phyloP scores from a whole-genome alignment of 768 basidiomycete species.

The Gyrodon lividus region DNA sequence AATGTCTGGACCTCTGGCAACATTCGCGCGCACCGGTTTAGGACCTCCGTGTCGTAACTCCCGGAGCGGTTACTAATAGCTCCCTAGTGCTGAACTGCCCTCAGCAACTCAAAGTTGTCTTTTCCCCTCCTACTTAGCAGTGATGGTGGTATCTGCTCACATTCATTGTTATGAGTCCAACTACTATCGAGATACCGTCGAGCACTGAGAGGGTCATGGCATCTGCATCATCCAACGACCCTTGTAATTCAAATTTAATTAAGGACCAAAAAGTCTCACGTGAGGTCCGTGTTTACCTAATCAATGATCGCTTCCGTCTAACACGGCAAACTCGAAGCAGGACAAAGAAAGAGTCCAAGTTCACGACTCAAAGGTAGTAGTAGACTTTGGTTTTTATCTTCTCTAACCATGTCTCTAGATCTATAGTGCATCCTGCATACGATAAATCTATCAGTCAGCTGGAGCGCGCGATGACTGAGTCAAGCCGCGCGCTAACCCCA shows the following conservation, averaged over 20 bases:
- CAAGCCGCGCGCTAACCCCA: slow-evolving; percentile 30
- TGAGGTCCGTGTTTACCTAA: slow-evolving; percentile 2
- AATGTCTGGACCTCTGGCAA: not conserved
- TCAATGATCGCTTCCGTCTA: not conserved
- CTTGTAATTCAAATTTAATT: slow-evolving; percentile 3
- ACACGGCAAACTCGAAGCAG: too few relatives aligned
- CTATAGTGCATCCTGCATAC: not conserved
- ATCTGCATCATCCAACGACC: too few relatives aligned
- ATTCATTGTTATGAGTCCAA: not conserved
- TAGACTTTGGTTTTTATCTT: too few relatives aligned
- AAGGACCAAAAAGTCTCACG: not conserved
- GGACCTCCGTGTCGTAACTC: slow-evolving; percentile 32
- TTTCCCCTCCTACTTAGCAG: not conserved
- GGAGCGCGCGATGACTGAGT: not conserved
- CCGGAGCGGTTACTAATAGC: slow-evolving; percentile 27
- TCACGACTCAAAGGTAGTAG: too few relatives aligned
- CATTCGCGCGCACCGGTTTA: slow-evolving; percentile 31
- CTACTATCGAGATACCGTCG: too few relatives aligned
- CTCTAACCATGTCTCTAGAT: not conserved
- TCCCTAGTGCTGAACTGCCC: not conserved
- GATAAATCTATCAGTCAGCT: not conserved
- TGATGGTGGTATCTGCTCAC: not conserved
- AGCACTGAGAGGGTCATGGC: not conserved
- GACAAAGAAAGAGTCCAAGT: not conserved
- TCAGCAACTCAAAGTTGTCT: not conserved